phyloP scores from a whole-genome alignment of 192 early-diverging fungal species.

The Coemansia sp. region DNA sequence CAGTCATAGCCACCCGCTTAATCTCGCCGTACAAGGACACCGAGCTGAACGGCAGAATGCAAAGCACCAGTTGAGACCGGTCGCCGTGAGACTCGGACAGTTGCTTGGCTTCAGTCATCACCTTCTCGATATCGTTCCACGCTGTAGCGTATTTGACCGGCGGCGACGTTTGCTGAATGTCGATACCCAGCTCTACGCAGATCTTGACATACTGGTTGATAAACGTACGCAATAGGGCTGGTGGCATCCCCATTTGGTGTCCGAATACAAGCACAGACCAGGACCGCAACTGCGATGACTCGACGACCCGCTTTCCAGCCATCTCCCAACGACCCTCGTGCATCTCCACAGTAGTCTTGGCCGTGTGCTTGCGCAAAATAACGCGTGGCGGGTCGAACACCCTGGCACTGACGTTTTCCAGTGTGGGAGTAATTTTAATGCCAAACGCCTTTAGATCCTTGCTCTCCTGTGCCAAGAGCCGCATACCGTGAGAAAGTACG shows the following conservation, averaged over 20 bases:
- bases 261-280: constrained; percentile 41
- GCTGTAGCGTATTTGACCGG: constrained; percentile 12
- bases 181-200: constrained; percentile 17
- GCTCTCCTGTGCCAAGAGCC: background rate
- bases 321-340: constrained; percentile 15
- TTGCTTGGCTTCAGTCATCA: background rate
- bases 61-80: constrained; percentile 25
- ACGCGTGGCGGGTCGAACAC: constrained; percentile 18
- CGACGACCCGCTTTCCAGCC: background rate
- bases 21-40: constrained; percentile 56
- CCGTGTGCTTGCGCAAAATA: background rate
- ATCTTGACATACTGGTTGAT: constrained; percentile 24
- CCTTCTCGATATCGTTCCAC: constrained; percentile 3
- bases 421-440: constrained; percentile 10
- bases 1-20: constrained; percentile 58
- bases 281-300: constrained; percentile 5
- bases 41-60: constrained; percentile 24
- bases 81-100: background rate
- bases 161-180: constrained; percentile 21
- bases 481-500: constrained; percentile 10
- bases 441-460: constrained; percentile 17
- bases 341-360: background rate
- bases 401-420: constrained; percentile 10
- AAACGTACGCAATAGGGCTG: constrained; percentile 14
- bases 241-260: constrained; percentile 4